Conservation (phyloP, 768 basidiomycete species). For the Vishniacozyma victoriae region DNA sequence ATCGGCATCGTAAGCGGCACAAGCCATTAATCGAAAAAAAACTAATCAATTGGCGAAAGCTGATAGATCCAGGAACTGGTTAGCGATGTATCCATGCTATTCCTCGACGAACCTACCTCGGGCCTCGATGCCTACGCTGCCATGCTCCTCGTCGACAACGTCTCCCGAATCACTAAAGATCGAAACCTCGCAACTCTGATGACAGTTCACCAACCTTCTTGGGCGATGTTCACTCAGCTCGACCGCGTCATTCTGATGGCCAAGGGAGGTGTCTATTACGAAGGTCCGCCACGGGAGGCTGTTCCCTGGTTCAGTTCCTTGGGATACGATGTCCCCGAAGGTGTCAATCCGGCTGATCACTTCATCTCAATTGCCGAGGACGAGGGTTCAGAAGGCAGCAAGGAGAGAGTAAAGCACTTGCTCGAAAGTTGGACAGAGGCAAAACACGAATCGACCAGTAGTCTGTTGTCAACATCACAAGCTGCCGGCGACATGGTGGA, state of each 20-base stretch:
- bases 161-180: constrained; percentile 1
- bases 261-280: constrained; percentile 6
- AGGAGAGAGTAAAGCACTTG: neutral
- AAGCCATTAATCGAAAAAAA: no score
- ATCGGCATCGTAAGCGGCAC: no score
- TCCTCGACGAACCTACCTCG: constrained; percentile 95
- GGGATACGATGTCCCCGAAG: constrained; percentile 12
- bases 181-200: constrained; percentile 2
- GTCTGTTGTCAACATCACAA: no score
- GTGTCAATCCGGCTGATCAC: constrained; percentile 12
- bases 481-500: no score
- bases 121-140: no score
- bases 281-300: constrained; percentile 9
- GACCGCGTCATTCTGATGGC: constrained; percentile 8
- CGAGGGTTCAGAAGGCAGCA: neutral
- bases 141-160: constrained; percentile 7
- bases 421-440: neutral
- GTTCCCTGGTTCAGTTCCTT: constrained; percentile 8
- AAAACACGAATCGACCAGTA: no score
- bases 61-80: no score
- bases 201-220: constrained; percentile 9
- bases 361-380: constrained; percentile 14
- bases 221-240: constrained; percentile 6
- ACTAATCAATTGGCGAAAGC: constrained; percentile 96
- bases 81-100: constrained; percentile 89